phyloP scores from a whole-genome alignment of 108 stramenopile genomes.

The Discostella pseudostelligera region DNA sequence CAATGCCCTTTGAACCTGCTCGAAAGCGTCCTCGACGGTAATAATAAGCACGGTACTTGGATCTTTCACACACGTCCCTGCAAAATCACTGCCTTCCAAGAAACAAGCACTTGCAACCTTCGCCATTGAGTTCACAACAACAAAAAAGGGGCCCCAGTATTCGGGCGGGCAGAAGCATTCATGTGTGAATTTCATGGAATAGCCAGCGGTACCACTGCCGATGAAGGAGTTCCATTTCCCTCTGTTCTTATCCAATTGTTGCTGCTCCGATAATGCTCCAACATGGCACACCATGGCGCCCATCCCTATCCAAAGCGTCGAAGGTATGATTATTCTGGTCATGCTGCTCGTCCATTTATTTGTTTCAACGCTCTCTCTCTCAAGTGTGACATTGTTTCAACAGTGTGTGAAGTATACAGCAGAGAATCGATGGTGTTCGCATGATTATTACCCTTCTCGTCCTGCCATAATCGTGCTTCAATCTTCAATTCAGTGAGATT shows the following conservation, averaged over 20 bases:
- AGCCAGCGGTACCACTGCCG: background rate
- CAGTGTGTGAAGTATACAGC: no score
- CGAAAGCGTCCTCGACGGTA: background rate
- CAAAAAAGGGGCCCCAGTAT: no score
- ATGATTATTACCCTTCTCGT: no score
- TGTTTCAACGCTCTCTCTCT: background rate
- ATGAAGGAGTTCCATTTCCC: background rate
- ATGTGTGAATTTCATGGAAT: background rate
- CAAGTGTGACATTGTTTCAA: no score
- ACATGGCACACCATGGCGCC: background rate
- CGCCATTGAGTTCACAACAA: no score
- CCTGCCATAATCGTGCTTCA: no score
- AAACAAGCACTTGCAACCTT: background rate
- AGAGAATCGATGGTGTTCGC: no score
- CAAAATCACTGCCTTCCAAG: background rate
- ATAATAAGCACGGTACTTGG: background rate
- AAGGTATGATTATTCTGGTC: background rate
- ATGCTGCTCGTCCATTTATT: background rate
- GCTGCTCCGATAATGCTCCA: background rate
- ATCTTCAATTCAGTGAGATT: no score
- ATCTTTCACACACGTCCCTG: background rate
- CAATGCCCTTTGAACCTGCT: background rate
- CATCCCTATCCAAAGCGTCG: background rate
- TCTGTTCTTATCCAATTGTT: background rate
- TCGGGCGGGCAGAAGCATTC: background rate